A percentile compares a stretch with the other conserved stretches of the same genome.
phyloP scores from a whole-genome alignment of 164 flowering plant species.

The Magnolia changhungtana region DNA sequence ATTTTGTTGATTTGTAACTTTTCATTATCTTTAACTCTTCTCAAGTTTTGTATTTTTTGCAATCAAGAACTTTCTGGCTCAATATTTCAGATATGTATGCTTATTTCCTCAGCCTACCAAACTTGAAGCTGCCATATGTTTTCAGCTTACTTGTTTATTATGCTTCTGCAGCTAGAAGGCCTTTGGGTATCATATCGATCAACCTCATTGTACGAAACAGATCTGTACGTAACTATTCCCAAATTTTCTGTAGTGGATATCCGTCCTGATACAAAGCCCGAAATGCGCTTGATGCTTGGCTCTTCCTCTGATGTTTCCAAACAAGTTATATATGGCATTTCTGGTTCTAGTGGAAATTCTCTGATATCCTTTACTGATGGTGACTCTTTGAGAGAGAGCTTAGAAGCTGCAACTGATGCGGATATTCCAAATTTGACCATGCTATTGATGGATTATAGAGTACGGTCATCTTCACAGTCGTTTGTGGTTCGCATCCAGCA shows the following conservation, averaged over 20 bases:
- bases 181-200: conserved; percentile 95
- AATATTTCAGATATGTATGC: neutral
- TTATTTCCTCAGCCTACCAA: neutral
- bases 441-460: conserved; percentile 86
- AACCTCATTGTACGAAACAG: conserved; percentile 86
- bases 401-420: conserved; percentile 27
- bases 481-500: conserved; percentile 85
- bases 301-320: conserved; percentile 69
- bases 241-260: conserved; percentile 72
- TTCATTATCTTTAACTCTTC: neutral
- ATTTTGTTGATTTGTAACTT: neutral
- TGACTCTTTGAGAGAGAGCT: conserved; percentile 24
- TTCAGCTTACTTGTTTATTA: neutral
- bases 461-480: conserved; percentile 70
- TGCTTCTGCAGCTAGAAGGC: conserved; percentile 79
- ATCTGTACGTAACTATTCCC: conserved; percentile 89
- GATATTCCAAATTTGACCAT: conserved; percentile 73
- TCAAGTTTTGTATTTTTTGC: neutral
- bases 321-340: conserved; percentile 24
- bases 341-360: conserved; percentile 30
- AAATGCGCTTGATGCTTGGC: conserved; percentile 98
- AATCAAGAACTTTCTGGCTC: neutral
- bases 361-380: conserved; percentile 27
- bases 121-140: neutral
- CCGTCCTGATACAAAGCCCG: conserved; percentile 84